Evolutionary conservation across 805 yeast species (phyloP).

Genomic region (Starmerella apicola): DNA sequence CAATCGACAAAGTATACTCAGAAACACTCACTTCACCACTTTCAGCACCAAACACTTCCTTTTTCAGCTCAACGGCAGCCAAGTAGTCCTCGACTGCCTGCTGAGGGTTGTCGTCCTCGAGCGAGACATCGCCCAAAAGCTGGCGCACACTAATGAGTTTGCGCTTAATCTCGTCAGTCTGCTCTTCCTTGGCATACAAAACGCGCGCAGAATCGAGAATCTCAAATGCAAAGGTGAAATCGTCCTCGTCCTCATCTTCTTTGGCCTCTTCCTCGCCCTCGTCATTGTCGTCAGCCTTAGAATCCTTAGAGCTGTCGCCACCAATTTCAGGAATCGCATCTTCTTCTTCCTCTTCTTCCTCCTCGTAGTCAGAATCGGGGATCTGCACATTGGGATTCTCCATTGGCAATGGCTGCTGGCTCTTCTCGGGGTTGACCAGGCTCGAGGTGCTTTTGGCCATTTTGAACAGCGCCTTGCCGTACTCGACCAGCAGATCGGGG

Average conservation of each 20-base stretch:
- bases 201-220: constrained; percentile 67
- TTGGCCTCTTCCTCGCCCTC: constrained; percentile 16
- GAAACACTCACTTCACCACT: constrained; percentile 61
- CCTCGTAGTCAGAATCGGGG: constrained; percentile 23
- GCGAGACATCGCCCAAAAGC: constrained; percentile 74
- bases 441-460: constrained; percentile 64
- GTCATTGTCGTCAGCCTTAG: constrained; percentile 12
- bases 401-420: constrained; percentile 17
- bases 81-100: constrained; percentile 65
- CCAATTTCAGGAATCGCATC: constrained; percentile 31
- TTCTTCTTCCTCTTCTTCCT: constrained; percentile 24
- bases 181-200: constrained; percentile 38
- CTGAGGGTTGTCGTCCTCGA: constrained; percentile 70
- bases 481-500: constrained; percentile 58
- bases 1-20: constrained; percentile 67
- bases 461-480: constrained; percentile 71
- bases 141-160: constrained; percentile 66
- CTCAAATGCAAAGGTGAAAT: constrained; percentile 64
- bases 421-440: constrained; percentile 49
- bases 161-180: constrained; percentile 26
- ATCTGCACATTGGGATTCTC: constrained; percentile 18
- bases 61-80: constrained; percentile 43
- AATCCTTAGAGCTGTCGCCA: constrained; percentile 29
- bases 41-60: constrained; percentile 37
- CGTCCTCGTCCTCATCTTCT: constrained; percentile 39